Evolutionary conservation across 768 basidiomycete genomes (phyloP).

Genomic region (Boletus rubropictus): DNA sequence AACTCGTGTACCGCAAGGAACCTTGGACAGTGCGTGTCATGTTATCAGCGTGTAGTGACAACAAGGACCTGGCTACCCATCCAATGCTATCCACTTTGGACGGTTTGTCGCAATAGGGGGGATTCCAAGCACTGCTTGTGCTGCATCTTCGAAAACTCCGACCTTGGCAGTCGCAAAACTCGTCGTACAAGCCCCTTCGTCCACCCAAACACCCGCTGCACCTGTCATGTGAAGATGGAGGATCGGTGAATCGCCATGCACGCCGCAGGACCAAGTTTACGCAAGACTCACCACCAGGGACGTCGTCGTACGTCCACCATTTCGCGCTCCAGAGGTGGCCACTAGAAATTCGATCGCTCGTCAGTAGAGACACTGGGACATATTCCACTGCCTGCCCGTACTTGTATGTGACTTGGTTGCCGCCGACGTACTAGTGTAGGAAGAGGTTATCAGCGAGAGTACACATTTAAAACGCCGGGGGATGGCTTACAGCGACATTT

Average conservation of each 20-base stretch:
- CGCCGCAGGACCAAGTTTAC: neutral
- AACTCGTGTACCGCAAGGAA: neutral
- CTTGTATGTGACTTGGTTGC: constrained; percentile 41
- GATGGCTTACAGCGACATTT: constrained; percentile 33
- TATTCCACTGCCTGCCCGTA: constrained; percentile 16
- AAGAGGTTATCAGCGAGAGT: neutral
- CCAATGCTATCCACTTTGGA: neutral
- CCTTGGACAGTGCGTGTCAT: neutral
- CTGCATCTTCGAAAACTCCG: neutral
- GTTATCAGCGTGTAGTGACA: too few species aligned
- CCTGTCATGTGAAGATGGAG: constrained; percentile 1
- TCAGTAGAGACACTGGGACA: neutral
- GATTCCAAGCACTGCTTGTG: constrained; percentile 3
- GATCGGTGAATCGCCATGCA: neutral
- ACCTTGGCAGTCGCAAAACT: constrained; percentile 4
- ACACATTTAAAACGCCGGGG: neutral
- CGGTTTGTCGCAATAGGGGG: neutral
- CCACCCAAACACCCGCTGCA: constrained; percentile 14
- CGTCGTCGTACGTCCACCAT: constrained; percentile 44
- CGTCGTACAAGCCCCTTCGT: constrained; percentile 9
- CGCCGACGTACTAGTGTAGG: constrained; percentile 37
- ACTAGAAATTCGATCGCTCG: constrained; percentile 19
- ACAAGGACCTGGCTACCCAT: neutral
- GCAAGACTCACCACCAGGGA: constrained; percentile 27
- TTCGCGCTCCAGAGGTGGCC: constrained; percentile 46